Conservation (phyloP, 441 rosid species). For the Gossypium davidsonii region DNA sequence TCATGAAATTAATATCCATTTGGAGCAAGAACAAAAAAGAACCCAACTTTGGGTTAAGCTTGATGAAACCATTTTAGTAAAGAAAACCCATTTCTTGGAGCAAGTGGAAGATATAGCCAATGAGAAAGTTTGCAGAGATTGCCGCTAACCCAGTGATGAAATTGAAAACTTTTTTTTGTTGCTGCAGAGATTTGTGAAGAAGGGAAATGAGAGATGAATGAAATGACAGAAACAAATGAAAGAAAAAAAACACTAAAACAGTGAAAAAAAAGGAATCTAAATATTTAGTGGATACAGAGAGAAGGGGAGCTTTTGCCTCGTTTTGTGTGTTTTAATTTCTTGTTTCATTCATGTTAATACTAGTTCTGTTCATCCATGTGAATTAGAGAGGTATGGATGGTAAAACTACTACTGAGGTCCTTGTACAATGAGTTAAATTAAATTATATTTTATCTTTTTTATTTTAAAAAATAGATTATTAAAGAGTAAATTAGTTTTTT, state of each 20-base stretch:
- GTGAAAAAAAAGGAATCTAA: background rate
- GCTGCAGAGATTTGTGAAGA: conserved; percentile 3
- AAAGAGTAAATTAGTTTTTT: too few relatives aligned
- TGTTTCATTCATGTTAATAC: background rate
- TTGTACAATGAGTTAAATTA: too few relatives aligned
- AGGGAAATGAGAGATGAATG: background rate
- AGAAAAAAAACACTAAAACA: background rate
- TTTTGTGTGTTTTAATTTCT: background rate
- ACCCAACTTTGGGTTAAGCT: background rate
- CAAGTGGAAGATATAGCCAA: too few relatives aligned
- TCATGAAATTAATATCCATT: conserved; percentile 23
- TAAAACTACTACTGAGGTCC: too few relatives aligned
- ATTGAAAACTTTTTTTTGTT: conserved; percentile 11
- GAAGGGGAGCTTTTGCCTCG: background rate
- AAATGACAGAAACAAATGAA: background rate
- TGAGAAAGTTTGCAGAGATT: conserved; percentile 5
- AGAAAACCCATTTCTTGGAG: background rate
- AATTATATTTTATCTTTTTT: too few relatives aligned
- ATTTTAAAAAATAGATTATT: too few relatives aligned
- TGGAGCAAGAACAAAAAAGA: background rate
- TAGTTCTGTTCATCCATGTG: background rate
- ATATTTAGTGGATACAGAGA: background rate
- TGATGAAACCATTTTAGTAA: background rate
- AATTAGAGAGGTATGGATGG: too few relatives aligned
- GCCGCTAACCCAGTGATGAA: conserved; percentile 7